Base-by-base conservation (phyloP, 1,284 basidiomycete genomes). In the Boletellus deceptivus region DNA sequence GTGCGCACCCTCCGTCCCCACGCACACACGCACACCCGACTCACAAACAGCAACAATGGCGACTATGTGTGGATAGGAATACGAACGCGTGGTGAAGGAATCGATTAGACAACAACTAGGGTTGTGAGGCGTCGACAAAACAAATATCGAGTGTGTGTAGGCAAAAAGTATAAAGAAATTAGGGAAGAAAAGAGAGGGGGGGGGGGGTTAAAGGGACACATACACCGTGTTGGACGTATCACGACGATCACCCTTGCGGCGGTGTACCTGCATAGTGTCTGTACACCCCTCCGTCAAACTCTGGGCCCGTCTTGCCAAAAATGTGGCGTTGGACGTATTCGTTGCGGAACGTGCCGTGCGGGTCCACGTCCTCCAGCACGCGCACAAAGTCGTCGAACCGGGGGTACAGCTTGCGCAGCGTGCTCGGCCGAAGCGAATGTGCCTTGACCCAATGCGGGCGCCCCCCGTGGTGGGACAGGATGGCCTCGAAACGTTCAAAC, bases 371-470 rank as follows among this genome's bases (percentile, higher is more conserved):
- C 39, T 83, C 67, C 37, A 96, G 69, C 27, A 95, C 82, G 16
- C 70, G 64, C 24, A 85, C 72, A 71, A 94, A 98, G 56, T 93
- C 86, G 58, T 84, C 79, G 70, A 96, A 94, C 52, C 80, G 81
- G 27, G 94, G 91, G 70, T 98, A 99, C 24, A 91, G 72, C 54
- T 66, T 65, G 50, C 80, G 78, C 49, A 98, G 77, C 41, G 77
- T 74, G 39, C 78, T 77, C 0, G 90, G 90, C 40, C 79, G 77
- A 47, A 94, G 79, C 20, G 75, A 73, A 69, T 99, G 96, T 20
- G 93, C 82, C 72, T 99, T 99, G 0, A 95, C 97, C 96, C 96
- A 99, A 75, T 99, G 96, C 4, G 96, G 94, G 49, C 92, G 80
- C 8, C 94, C 95, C 43, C 80, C 78, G 70, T 94, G 82, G 35